phyloP scores from a whole-genome alignment of 148 eudicot species.

The Heliosperma pusillum region DNA sequence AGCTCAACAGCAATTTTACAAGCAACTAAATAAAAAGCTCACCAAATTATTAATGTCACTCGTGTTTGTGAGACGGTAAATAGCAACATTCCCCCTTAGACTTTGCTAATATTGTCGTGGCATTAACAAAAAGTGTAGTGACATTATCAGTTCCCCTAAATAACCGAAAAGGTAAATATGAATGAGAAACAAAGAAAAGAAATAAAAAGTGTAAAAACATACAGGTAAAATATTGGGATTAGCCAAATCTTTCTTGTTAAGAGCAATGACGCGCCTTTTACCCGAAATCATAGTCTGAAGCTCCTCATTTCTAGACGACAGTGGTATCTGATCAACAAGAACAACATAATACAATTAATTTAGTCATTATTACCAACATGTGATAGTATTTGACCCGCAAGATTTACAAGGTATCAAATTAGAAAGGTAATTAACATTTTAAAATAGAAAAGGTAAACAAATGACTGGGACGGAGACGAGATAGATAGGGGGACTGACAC shows the following conservation, averaged over 20 bases:
- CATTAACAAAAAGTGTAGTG: no score
- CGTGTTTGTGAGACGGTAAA: no score
- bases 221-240: constrained; percentile 92
- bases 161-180: not conserved
- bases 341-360: not conserved
- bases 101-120: no score
- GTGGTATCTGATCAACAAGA: constrained; percentile 60
- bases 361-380: no score
- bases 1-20: not conserved
- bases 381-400: no score
- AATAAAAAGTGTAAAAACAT: not conserved
- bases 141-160: no score
- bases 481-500: constrained; percentile 43
- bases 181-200: not conserved
- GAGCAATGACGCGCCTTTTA: constrained; percentile 79
- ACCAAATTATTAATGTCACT: no score
- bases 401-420: no score
- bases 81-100: no score
- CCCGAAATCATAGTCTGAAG: constrained; percentile 68
- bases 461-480: no score
- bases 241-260: constrained; percentile 95
- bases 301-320: constrained; percentile 82
- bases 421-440: no score
- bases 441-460: no score
- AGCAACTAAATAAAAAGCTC: not conserved